These are phyloP conservation scores for Phytophthora ohioensis DNA, from an alignment of 352 stramenopile genomes.

Conservation along the genomic window DNA sequence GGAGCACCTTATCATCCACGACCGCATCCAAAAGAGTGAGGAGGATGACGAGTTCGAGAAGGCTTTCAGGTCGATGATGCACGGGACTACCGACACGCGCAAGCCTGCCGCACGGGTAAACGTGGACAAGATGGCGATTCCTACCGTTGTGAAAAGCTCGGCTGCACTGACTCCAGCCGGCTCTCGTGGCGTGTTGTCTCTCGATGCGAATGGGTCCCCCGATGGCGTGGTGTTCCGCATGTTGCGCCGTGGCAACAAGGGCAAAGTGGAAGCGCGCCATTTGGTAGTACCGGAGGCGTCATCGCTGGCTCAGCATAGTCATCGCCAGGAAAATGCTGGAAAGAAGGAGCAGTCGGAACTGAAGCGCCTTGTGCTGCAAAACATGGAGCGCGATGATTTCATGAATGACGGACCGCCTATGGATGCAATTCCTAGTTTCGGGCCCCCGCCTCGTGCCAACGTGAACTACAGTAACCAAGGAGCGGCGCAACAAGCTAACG, in stretches of 20 bases:
- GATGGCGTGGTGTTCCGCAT: conserved; percentile 93
- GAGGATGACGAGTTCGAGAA: conserved; percentile 92
- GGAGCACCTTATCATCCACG: conserved; percentile 90
- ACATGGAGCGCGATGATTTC: conserved; percentile 87
- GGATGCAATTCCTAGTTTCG: conserved; percentile 32
- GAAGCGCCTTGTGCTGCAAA: conserved; percentile 88
- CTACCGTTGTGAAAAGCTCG: conserved; percentile 77
- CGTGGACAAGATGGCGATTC: conserved; percentile 91
- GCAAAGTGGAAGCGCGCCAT: conserved; percentile 95
- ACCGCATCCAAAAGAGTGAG: conserved; percentile 76
- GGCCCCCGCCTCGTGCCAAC: conserved; percentile 33
- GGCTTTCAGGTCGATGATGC: conserved; percentile 90
- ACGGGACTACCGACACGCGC: conserved; percentile 62
- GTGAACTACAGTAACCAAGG: conserved; percentile 32
- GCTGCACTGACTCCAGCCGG: conserved; percentile 28
- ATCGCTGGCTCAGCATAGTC: conserved; percentile 92
- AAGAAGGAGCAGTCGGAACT: conserved; percentile 91
- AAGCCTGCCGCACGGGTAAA: conserved; percentile 76
- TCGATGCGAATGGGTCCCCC: conserved; percentile 38
- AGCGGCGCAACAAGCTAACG: conserved; percentile 28
- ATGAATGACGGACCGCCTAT: conserved; percentile 42
- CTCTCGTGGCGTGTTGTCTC: conserved; percentile 26
- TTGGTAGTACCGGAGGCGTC: conserved; percentile 94
- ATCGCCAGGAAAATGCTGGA: conserved; percentile 85
- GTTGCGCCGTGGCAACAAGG: conserved; percentile 97